These are phyloP conservation scores for Colletotrichum endophyticum DNA, from an alignment of 2,329 filamentous ascomycete genomes.

Conservation along the genomic window DNA sequence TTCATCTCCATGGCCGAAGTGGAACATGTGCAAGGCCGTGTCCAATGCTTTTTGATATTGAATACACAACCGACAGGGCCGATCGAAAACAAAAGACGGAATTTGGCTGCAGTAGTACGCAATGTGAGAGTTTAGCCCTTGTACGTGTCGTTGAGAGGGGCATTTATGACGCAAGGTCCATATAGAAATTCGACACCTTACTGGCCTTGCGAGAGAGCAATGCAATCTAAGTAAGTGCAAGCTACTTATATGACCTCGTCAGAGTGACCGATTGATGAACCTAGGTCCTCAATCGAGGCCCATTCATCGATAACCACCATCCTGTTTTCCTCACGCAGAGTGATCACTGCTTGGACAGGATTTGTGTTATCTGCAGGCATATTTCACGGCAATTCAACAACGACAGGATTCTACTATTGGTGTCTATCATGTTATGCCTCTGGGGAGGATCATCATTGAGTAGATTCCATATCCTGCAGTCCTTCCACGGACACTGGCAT, in stretches of 20 bases:
- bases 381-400: background rate
- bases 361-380: too few relatives aligned
- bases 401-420: fast-evolving
- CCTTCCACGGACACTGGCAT: background rate
- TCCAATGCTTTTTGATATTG: background rate
- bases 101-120: fast-evolving
- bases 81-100: background rate
- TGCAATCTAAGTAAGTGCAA: background rate
- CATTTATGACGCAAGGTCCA: background rate
- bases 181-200: background rate
- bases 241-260: background rate
- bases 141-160: background rate
- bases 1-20: background rate
- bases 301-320: background rate
- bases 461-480: background rate
- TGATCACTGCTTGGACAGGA: background rate
- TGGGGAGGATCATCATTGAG: background rate
- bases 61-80: background rate
- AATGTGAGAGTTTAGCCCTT: background rate
- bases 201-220: background rate
- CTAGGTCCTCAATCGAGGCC: too few relatives aligned
- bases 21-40: background rate
- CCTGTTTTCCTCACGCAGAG: background rate
- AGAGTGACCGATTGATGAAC: too few relatives aligned
- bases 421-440: background rate